These are phyloP conservation scores for Lasiosphaeris hirsuta DNA, from an alignment of 495 filamentous ascomycete genomes.

Conservation along the genomic window DNA sequence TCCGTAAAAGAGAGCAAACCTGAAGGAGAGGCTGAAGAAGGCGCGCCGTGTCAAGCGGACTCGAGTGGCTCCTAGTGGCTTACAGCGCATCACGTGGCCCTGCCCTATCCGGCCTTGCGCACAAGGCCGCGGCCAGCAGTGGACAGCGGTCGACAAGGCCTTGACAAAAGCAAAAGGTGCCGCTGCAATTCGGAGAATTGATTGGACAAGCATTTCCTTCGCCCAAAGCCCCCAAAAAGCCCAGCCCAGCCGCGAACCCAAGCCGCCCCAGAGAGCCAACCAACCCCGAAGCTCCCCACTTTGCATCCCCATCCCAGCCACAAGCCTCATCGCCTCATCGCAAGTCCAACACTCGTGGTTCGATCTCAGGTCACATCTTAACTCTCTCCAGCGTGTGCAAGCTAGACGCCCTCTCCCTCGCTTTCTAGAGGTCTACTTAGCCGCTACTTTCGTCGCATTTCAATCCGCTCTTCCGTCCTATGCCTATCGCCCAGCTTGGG, in stretches of 20 bases:
- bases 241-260: constrained; percentile 1
- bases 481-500: background rate
- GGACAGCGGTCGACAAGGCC: too few relatives aligned
- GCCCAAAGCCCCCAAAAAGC: constrained; percentile 16
- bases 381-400: background rate
- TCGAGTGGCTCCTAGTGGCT: background rate
- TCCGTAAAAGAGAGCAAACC: too few relatives aligned
- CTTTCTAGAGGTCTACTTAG: too few relatives aligned
- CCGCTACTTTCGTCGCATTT: too few relatives aligned
- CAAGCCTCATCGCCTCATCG: constrained; percentile 1
- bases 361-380: background rate
- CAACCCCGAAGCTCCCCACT: constrained; percentile 1
- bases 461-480: background rate
- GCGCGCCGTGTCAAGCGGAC: background rate
- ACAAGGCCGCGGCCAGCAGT: background rate
- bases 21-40: background rate
- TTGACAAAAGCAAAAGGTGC: constrained; percentile 4
- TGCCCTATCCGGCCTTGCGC: constrained; percentile 3
- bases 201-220: constrained; percentile 24
- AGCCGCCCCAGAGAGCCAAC: background rate
- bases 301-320: constrained; percentile 1
- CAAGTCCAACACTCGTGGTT: background rate
- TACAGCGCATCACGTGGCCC: constrained; percentile 4
- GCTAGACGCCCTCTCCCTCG: too few relatives aligned
- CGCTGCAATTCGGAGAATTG: constrained; percentile 29